A percentile compares a stretch with the other conserved stretches of the same genome.
Evolutionary conservation across 495 filamentous ascomycete genomes (phyloP).

Genomic region (Xylaria intraflava): DNA sequence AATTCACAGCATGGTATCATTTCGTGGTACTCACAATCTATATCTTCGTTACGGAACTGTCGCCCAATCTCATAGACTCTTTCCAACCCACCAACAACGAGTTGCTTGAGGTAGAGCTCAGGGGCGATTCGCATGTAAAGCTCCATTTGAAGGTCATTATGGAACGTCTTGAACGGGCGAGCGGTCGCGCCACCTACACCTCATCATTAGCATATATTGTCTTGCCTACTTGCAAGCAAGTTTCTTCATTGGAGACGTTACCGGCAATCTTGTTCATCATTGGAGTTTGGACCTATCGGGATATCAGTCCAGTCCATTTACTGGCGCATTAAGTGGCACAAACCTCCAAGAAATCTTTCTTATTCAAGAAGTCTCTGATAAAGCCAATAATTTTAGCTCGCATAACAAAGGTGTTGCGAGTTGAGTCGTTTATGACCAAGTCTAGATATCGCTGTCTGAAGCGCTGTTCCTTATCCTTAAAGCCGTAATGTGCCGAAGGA

Average conservation of each 20-base stretch:
- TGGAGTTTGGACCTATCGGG: conserved; percentile 70
- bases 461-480: conserved; percentile 89
- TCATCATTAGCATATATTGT: background rate
- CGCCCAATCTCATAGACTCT: conserved; percentile 89
- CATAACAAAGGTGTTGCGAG: conserved; percentile 72
- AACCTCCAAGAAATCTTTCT: conserved; percentile 70
- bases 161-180: conserved; percentile 88
- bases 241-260: background rate
- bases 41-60: conserved; percentile 90
- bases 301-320: background rate
- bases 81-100: conserved; percentile 89
- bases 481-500: conserved; percentile 84
- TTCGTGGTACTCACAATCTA: conserved; percentile 48
- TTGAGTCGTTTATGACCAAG: conserved; percentile 87
- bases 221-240: background rate
- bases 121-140: conserved; percentile 92
- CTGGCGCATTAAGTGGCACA: background rate
- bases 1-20: too few relatives aligned
- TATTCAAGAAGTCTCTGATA: conserved; percentile 81
- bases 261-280: conserved; percentile 94
- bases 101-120: conserved; percentile 91
- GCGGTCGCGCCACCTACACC: conserved; percentile 75
- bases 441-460: conserved; percentile 91
- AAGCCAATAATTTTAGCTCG: conserved; percentile 79
- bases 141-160: conserved; percentile 89